A percentile compares a stretch with the other conserved stretches of the same genome.
Conservation (phyloP, 2,329 filamentous ascomycete genomes). For the Ophiostoma sp. region DNA sequence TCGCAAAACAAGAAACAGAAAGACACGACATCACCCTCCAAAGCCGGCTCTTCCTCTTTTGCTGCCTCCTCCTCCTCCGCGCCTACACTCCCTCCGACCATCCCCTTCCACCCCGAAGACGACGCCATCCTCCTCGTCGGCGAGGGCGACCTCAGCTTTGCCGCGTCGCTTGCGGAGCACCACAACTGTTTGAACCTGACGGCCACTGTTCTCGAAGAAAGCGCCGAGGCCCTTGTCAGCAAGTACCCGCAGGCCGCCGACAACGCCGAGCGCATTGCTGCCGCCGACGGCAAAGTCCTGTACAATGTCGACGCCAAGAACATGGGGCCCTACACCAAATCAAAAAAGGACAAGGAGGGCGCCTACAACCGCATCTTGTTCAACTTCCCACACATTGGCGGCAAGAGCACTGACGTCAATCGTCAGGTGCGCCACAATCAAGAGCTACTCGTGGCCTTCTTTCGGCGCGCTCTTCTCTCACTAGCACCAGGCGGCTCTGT, state of each 20-base stretch:
- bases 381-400: conserved; percentile 96
- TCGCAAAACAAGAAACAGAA: conserved; percentile 14
- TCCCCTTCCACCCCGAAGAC: conserved; percentile 67
- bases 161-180: conserved; percentile 63
- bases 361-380: conserved; percentile 80
- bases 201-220: conserved; percentile 67
- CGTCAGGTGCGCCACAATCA: conserved; percentile 92
- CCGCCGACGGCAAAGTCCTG: conserved; percentile 49
- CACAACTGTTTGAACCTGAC: conserved; percentile 67
- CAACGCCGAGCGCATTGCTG: conserved; percentile 57
- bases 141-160: conserved; percentile 80
- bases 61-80: conserved; percentile 26
- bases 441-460: conserved; percentile 70
- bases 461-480: conserved; percentile 53
- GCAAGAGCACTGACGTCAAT: conserved; percentile 89
- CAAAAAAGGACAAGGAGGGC: conserved; percentile 35
- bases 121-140: conserved; percentile 75
- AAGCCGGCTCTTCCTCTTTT: neutral
- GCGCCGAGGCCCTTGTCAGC: conserved; percentile 55
- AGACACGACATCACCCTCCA: neutral
- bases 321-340: conserved; percentile 48
- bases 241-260: conserved; percentile 74
- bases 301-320: conserved; percentile 69
- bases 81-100: conserved; percentile 49
- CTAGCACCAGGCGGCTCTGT: conserved; percentile 62